Base-by-base conservation (phyloP, 768 basidiomycete species). In the Cystofilobasidium macerans region DNA sequence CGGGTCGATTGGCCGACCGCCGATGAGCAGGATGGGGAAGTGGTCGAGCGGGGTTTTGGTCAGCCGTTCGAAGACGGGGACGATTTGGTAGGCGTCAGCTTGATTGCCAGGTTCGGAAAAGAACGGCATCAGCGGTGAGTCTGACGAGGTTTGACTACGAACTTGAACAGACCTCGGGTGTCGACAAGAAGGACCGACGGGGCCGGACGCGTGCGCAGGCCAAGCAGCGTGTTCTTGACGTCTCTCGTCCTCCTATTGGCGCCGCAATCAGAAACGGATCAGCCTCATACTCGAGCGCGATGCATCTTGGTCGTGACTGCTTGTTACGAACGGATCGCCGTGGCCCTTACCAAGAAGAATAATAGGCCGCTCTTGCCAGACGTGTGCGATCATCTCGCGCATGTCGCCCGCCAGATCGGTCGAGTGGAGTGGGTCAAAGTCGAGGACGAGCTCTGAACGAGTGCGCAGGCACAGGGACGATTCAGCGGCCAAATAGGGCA, bases 11-110 rank as follows among this genome's bases (percentile, higher is more conserved):
- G 12, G 7, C 12, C 28, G 28, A 2, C 62, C 62, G 13, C 62
- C 62, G 35, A 63, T 40, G 53, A 63, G 53, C 6, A 63, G 24
- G 24, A 63, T 40, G 18, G 62, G 62, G 51, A 63, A 38, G 14
- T 53, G n/a, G 16, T 56, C 62, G 6, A 36, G 24, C 24, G 36
- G 16, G 24, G 38, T 38, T 16, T 9, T 26, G 9, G 53, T 30
- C n/a, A 63, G 38, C 11, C 62, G 35, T 28, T 54, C 36, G 24
- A 63, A 26, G 18, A 63, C 26, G 26, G 62, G 62, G 5, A 63
- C 40, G 9, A 54, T 36, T 11, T 40, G 51, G 35, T 63, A 51
- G 24, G 62, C n/a, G 62, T 63, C 62, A 28, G 38, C 62, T 63
- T 12, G 22, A 45, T 28, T 20, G 33, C 11, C 33, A 14, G 8